Percentiles rank a stretch among this genome's conserved stretches.
These are phyloP conservation scores for Bromus sterilis DNA, from an alignment of 176 grass and related monocot genomes.

Conservation along the genomic window DNA sequence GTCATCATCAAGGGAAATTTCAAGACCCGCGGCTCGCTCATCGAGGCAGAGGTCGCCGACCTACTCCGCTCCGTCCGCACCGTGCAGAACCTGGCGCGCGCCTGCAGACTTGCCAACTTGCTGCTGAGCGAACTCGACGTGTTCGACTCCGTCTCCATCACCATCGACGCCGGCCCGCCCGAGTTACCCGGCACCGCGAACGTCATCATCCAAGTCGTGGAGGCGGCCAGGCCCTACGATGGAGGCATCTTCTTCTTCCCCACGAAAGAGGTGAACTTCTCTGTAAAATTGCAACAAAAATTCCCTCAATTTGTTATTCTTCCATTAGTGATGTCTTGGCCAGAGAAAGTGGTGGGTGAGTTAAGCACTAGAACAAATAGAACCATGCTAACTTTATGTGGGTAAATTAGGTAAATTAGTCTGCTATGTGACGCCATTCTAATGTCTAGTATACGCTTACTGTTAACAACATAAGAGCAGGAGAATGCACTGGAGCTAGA, in stretches of 20 bases:
- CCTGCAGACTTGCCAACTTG: conserved; percentile 28
- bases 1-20: conserved; percentile 56
- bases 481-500: neutral
- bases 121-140: conserved; percentile 43
- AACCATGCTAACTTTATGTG: neutral
- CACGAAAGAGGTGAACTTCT: conserved; percentile 49
- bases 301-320: neutral
- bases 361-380: neutral
- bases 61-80: conserved; percentile 40
- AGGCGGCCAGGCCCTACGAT: conserved; percentile 35
- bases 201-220: conserved; percentile 60
- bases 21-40: conserved; percentile 56
- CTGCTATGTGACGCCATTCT: neutral
- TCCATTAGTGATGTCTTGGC: no score
- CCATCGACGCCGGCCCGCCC: conserved; percentile 49
- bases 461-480: neutral
- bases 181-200: conserved; percentile 62
- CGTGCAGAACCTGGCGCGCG: conserved; percentile 34
- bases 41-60: conserved; percentile 70
- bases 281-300: neutral
- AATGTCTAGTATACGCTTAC: neutral
- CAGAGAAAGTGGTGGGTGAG: neutral
- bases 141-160: conserved; percentile 59
- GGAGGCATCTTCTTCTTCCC: conserved; percentile 43
- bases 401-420: neutral